These are phyloP conservation scores for Vanrija humicola DNA, from an alignment of 1,284 basidiomycete genomes.

Conservation along the genomic window DNA sequence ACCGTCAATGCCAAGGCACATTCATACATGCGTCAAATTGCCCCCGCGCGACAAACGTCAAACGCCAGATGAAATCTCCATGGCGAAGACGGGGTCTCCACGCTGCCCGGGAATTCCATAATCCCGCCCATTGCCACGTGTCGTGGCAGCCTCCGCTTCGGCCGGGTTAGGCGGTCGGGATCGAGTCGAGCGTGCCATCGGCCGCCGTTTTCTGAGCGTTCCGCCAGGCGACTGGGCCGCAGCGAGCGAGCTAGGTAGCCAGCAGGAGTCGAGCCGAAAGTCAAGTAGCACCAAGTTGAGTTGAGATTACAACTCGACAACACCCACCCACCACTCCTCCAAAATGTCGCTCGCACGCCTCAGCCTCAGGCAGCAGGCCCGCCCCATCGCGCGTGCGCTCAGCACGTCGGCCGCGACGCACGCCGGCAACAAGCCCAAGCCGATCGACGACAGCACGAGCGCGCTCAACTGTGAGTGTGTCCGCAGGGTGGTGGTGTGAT, in stretches of 20 bases:
- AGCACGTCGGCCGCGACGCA: slow-evolving; percentile 13
- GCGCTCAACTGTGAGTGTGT: slow-evolving; percentile 89
- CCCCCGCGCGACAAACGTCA: no score
- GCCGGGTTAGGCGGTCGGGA: no score
- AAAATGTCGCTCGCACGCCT: slow-evolving; percentile 11
- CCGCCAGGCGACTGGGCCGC: no score
- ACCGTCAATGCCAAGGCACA: no score
- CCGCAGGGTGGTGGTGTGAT: slow-evolving; percentile 17
- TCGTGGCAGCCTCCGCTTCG: no score
- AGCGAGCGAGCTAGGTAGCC: not conserved
- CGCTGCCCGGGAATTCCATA: no score
- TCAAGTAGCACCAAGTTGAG: not conserved
- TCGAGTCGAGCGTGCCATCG: no score
- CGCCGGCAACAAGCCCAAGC: slow-evolving; percentile 38
- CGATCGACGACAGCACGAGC: slow-evolving; percentile 84
- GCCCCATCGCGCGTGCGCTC: slow-evolving; percentile 9
- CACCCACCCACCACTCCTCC: not conserved
- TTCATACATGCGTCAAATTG: no score
- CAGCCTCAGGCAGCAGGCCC: slow-evolving; percentile 7
- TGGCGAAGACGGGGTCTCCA: no score
- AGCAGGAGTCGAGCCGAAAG: not conserved
- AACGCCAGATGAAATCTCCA: no score
- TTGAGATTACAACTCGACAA: not conserved
- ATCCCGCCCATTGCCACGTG: no score
- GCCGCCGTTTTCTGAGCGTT: no score